Percentiles rank a stretch among this genome's conserved stretches.
Evolutionary conservation across 805 yeast species (phyloP).

Genomic region (Candida chilensis): DNA sequence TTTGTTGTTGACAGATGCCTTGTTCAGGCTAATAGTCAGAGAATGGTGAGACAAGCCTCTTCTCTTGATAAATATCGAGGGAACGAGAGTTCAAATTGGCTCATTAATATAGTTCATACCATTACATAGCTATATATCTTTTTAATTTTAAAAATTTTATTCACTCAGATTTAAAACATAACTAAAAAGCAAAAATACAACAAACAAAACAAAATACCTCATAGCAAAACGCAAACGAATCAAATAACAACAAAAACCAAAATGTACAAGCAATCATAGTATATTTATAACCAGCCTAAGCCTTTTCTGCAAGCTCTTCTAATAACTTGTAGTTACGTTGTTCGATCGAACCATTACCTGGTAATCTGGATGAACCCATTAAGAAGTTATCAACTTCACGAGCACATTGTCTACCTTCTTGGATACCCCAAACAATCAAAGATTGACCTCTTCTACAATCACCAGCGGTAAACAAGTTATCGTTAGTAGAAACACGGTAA

Average conservation of each 20-base stretch:
- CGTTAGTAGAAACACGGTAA: constrained; percentile 56
- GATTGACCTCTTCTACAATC: constrained; percentile 99
- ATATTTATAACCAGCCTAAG: constrained; percentile 15
- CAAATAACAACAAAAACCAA: neutral
- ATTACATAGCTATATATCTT: too few species aligned
- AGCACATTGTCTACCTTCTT: constrained; percentile 98
- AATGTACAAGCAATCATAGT: neutral
- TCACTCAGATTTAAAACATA: too few species aligned
- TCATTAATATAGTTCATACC: too few species aligned
- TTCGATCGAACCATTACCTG: constrained; percentile 90
- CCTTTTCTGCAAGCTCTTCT: constrained; percentile 67
- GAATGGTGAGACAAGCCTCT: too few species aligned
- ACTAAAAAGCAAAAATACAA: too few species aligned
- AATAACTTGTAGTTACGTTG: constrained; percentile 72
- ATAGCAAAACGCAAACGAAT: neutral
- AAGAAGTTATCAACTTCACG: constrained; percentile 79
- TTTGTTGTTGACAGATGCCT: too few species aligned
- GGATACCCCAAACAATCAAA: constrained; percentile 98
- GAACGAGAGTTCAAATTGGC: too few species aligned
- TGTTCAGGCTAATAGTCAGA: too few species aligned
- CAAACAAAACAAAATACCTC: too few species aligned
- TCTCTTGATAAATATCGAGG: too few species aligned
- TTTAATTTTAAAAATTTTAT: too few species aligned
- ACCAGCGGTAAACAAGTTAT: constrained; percentile 88
- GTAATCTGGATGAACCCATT: constrained; percentile 73